Percentiles rank a stretch among this genome's conserved stretches.
These are phyloP conservation scores for Backusella parvicylindrica DNA, from an alignment of 192 early-diverging fungal genomes.

Conservation along the genomic window DNA sequence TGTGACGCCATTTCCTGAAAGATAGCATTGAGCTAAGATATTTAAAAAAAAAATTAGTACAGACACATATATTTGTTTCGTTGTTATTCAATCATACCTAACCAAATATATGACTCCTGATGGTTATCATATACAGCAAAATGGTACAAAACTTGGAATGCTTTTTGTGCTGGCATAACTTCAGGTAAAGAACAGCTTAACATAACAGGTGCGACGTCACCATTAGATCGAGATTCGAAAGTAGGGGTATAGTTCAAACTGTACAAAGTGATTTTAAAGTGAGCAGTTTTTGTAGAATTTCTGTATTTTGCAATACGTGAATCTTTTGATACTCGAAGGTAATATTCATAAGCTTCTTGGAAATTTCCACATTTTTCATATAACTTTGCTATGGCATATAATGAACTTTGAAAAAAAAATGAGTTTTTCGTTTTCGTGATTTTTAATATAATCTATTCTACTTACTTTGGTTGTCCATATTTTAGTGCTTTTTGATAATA, in stretches of 20 bases:
- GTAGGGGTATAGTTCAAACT: constrained; percentile 6
- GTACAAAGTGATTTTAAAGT: constrained; percentile 33
- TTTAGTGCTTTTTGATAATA: constrained; percentile 23
- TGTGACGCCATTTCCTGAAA: constrained; percentile 19
- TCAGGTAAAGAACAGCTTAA: neutral
- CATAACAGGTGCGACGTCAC: neutral
- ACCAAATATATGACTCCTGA: constrained; percentile 26
- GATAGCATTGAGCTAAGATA: constrained; percentile 31
- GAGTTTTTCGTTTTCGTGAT: neutral
- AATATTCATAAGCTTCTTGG: constrained; percentile 26
- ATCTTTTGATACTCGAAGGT: constrained; percentile 16
- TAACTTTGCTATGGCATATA: constrained; percentile 27
- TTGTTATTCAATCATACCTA: constrained; percentile 11
- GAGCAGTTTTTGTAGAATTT: constrained; percentile 13
- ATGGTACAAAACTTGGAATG: constrained; percentile 15
- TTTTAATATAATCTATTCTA: neutral
- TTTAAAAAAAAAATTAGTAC: neutral
- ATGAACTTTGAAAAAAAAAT: constrained; percentile 5
- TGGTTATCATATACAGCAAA: constrained; percentile 19
- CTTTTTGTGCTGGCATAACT: constrained; percentile 8
- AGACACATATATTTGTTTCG: neutral
- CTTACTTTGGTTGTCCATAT: constrained; percentile 23
- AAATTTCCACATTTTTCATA: constrained; percentile 23
- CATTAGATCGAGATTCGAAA: neutral
- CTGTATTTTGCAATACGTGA: constrained; percentile 1